phyloP scores from a whole-genome alignment of 2,329 filamentous ascomycete genomes.

The Neurospora sp. region DNA sequence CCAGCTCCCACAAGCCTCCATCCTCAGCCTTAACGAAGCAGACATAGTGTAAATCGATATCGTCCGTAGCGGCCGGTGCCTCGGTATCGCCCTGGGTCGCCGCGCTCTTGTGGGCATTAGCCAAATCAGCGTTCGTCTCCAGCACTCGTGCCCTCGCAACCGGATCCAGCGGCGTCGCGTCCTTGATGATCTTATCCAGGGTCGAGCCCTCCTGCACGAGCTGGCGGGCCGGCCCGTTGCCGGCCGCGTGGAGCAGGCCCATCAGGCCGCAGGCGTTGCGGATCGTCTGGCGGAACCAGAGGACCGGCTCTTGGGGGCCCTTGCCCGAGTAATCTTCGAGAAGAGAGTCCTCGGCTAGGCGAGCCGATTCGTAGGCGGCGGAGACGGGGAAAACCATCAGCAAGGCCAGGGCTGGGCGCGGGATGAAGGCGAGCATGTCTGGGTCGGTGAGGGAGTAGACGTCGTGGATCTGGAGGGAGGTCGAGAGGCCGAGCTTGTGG shows the following conservation, averaged over 20 bases:
- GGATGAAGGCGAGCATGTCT: constrained; percentile 75
- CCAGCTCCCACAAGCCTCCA: constrained; percentile 53
- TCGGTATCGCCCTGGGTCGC: constrained; percentile 68
- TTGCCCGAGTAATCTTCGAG: constrained; percentile 55
- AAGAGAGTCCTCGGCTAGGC: constrained; percentile 61
- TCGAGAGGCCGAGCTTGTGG: constrained; percentile 74
- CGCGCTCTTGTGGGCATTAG: constrained; percentile 67
- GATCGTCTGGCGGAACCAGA: constrained; percentile 96
- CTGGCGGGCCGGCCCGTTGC: constrained; percentile 61
- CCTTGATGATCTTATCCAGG: constrained; percentile 54
- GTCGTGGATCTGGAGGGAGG: constrained; percentile 72
- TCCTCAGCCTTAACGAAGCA: constrained; percentile 75
- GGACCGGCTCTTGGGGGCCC: constrained; percentile 62
- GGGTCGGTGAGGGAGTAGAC: constrained; percentile 86
- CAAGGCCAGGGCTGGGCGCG: constrained; percentile 77
- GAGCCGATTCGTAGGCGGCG: constrained; percentile 66
- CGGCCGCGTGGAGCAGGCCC: constrained; percentile 72
- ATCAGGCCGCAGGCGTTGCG: constrained; percentile 89
- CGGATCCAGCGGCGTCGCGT: constrained; percentile 62
- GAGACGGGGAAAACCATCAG: constrained; percentile 88
- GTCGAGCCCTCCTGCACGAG: constrained; percentile 49
- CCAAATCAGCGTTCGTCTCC: constrained; percentile 66
- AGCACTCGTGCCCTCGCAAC: constrained; percentile 60
- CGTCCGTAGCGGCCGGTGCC: constrained; percentile 68
- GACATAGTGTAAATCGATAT: constrained; percentile 91